Base-by-base conservation (phyloP, 805 yeast species). In the Cyberlindnera xylosilytica region DNA sequence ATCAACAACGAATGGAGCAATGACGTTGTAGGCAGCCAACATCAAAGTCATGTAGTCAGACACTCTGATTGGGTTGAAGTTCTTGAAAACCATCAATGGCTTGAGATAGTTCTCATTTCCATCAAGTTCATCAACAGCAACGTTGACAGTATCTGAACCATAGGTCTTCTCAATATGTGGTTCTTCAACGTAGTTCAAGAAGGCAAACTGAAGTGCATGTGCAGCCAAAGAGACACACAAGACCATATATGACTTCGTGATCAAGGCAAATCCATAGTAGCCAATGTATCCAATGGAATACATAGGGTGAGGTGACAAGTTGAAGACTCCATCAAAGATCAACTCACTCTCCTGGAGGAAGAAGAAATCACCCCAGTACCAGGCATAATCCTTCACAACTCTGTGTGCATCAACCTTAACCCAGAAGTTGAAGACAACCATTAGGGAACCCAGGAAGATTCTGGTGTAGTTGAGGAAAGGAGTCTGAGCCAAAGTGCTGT, bases 311-410 rank as follows among this genome's bases (percentile, higher is more conserved):
- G 96, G 96, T 13, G 89, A 87, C 73, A 87, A 74, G 62, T 87
- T 91, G 61, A 86, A 87, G 9, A 87, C 93, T 32, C 95, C 96
- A 60, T 87, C 95, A 63, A 87, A 87, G 23, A 86, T 82, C 54
- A 87, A 72, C 43, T 78, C 79, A 58, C 72, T 77, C 49, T 76
- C 78, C 58, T 84, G 85, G 41, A 88, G 68, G 65, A 87, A 87
- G 73, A 87, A 87, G 65, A 87, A 87, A 63, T 87, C 96, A 20
- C 96, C 96, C 96, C 96, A 87, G 63, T 87, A 87, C 96, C 96
- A 87, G 10, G 96, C 96, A 59, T 81, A 87, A 58, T 87, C 96
- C 61, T 87, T 86, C 45, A 87, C 89, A 16, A 87, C 89, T 51
- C 89, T 74, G 61, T 87, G 96, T 26, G 95, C 95, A 61, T 87